A percentile compares a stretch with the other conserved stretches of the same genome.
phyloP scores from a whole-genome alignment of 2,329 filamentous ascomycete genomes.

The Helicocarpus griseus region DNA sequence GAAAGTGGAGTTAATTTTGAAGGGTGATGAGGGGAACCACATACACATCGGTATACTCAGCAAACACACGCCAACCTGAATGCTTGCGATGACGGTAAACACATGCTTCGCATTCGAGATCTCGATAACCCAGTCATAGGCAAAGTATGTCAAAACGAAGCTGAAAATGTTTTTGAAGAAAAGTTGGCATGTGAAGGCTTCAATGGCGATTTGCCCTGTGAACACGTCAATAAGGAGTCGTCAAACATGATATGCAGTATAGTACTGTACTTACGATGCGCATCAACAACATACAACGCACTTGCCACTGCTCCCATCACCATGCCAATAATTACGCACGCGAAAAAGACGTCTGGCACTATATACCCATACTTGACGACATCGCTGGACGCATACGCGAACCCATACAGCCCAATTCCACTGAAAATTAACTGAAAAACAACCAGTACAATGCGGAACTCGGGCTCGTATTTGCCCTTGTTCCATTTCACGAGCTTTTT shows the following conservation, averaged over 20 bases:
- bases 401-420: conserved; percentile 71
- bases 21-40: conserved; percentile 28
- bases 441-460: conserved; percentile 77
- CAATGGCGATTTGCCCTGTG: conserved; percentile 66
- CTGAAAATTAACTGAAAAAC: conserved; percentile 72
- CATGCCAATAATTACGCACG: conserved; percentile 77
- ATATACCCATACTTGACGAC: conserved; percentile 57
- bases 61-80: conserved; percentile 69
- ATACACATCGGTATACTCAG: conserved; percentile 70
- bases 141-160: conserved; percentile 73
- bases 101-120: conserved; percentile 44
- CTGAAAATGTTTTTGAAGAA: conserved; percentile 95
- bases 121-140: conserved; percentile 76
- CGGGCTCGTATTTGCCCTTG: conserved; percentile 76
- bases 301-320: conserved; percentile 81
- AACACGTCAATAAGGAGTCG: conserved; percentile 9
- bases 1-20: background rate
- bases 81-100: conserved; percentile 63
- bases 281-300: conserved; percentile 84
- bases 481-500: conserved; percentile 63
- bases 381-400: conserved; percentile 62
- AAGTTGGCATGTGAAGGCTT: conserved; percentile 80
- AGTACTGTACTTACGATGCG: conserved; percentile 71
- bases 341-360: conserved; percentile 72
- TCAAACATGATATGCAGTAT: no score